A percentile compares a stretch with the other conserved stretches of the same genome.
Evolutionary conservation across 2,329 filamentous ascomycete genomes (phyloP).

Genomic region (Fusarium secorum): DNA sequence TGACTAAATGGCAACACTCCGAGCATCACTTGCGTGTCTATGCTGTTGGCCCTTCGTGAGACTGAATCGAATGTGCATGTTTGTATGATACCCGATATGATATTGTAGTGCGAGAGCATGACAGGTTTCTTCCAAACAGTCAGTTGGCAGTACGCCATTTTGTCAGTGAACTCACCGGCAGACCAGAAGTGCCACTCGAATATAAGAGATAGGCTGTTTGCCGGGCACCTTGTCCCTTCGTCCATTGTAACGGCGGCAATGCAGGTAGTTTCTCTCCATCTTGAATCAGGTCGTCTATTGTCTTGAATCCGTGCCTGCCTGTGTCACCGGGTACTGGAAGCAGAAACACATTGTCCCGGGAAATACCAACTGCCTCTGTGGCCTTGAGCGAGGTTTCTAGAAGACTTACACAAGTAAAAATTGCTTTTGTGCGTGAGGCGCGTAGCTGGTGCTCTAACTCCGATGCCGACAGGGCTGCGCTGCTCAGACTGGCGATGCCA

Average conservation of each 20-base stretch:
- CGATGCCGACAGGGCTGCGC: conserved; percentile 72
- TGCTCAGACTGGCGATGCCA: conserved; percentile 76
- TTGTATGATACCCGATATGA: conserved; percentile 78
- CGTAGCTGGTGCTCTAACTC: conserved; percentile 77
- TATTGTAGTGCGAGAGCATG: conserved; percentile 82
- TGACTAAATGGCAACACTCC: conserved; percentile 81
- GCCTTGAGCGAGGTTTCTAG: conserved; percentile 70
- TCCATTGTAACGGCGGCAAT: conserved; percentile 63
- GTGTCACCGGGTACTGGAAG: conserved; percentile 65
- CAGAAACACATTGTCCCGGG: conserved; percentile 70
- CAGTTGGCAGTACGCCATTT: too few relatives aligned
- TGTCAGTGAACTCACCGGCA: too few relatives aligned
- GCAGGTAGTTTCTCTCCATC: conserved; percentile 62
- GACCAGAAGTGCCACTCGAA: conserved; percentile 79
- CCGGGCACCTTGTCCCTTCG: conserved; percentile 68
- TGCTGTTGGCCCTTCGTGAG: conserved; percentile 45
- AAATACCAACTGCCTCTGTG: conserved; percentile 67
- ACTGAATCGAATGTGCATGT: conserved; percentile 53
- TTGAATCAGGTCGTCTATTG: conserved; percentile 69
- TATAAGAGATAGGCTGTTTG: conserved; percentile 82
- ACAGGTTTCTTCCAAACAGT: conserved; percentile 78
- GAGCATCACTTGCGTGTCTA: conserved; percentile 58
- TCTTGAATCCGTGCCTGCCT: conserved; percentile 59
- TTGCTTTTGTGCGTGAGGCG: conserved; percentile 70
- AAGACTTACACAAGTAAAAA: conserved; percentile 75